Conservation (phyloP, 202 grass and related monocot species). For the Carex arenaria region DNA sequence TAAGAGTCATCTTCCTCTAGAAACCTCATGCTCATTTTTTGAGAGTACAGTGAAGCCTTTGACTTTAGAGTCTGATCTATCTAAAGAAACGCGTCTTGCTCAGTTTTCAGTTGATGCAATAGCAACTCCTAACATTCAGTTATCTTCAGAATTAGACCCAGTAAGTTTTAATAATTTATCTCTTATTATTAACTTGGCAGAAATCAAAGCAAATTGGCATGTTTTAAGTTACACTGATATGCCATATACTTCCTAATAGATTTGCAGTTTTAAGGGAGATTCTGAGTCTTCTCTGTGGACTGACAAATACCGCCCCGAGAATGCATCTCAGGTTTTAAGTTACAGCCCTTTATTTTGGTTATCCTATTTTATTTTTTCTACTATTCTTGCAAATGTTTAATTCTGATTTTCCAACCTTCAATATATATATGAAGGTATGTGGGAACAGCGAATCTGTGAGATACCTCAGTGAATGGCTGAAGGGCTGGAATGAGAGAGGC, state of each 20-base stretch:
- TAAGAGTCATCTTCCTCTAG: conserved; percentile 25
- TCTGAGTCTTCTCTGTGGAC: conserved; percentile 55
- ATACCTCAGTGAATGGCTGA: conserved; percentile 75
- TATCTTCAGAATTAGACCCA: conserved; percentile 28
- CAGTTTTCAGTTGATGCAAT: conserved; percentile 26
- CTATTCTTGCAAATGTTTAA: background rate
- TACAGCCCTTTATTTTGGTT: background rate
- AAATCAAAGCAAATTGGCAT: conserved; percentile 8
- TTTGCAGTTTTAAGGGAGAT: conserved; percentile 33
- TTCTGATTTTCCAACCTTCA: background rate
- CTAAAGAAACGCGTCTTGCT: conserved; percentile 21
- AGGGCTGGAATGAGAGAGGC: conserved; percentile 71
- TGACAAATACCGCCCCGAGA: conserved; percentile 80
- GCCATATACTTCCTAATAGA: conserved; percentile 25
- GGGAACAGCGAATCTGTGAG: conserved; percentile 65
- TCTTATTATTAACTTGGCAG: background rate
- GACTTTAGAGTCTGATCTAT: conserved; percentile 35
- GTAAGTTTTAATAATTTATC: conserved; percentile 24
- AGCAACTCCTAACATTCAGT: conserved; percentile 14
- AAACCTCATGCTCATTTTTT: conserved; percentile 45
- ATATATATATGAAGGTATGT: conserved; percentile 58
- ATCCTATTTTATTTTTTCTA: conserved; percentile 8
- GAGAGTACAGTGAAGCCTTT: conserved; percentile 46
- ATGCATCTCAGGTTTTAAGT: conserved; percentile 63
- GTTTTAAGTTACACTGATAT: conserved; percentile 23